A percentile compares a stretch with the other conserved stretches of the same genome.
Evolutionary conservation across 2,329 filamentous ascomycete species (phyloP).

Genomic region (Arthrinium puccinioides): DNA sequence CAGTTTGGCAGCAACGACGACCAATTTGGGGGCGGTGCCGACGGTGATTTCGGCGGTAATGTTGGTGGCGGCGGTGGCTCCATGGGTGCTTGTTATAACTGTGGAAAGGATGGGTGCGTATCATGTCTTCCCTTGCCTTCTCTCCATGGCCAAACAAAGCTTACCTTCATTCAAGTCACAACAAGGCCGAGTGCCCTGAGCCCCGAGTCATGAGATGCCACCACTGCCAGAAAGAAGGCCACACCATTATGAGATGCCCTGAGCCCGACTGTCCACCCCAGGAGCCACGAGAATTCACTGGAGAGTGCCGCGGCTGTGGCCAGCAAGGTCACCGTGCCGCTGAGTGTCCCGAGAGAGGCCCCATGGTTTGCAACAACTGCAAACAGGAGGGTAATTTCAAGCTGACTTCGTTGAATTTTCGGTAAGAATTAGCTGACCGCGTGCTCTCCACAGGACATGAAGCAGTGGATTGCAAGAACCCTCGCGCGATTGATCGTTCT

Average conservation of each 20-base stretch:
- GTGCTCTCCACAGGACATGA: constrained; percentile 41
- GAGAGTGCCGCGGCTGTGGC: constrained; percentile 43
- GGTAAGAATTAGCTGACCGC: neutral
- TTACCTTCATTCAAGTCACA: constrained; percentile 50
- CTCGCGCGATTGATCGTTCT: constrained; percentile 50
- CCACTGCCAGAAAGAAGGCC: constrained; percentile 43
- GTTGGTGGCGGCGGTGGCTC: constrained; percentile 16
- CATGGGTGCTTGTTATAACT: constrained; percentile 50
- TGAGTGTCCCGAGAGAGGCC: constrained; percentile 55
- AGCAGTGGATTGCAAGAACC: constrained; percentile 47
- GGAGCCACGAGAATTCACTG: constrained; percentile 25
- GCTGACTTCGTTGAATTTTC: no score
- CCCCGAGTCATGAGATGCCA: constrained; percentile 36
- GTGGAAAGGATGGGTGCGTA: constrained; percentile 42
- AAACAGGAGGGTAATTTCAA: constrained; percentile 44
- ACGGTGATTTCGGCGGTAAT: constrained; percentile 10
- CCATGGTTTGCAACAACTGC: constrained; percentile 54
- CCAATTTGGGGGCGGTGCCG: constrained; percentile 8
- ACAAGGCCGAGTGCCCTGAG: constrained; percentile 55
- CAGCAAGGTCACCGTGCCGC: constrained; percentile 47
- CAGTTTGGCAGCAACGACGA: constrained; percentile 9
- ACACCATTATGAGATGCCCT: constrained; percentile 25
- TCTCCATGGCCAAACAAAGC: no score
- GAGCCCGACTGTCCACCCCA: constrained; percentile 15
- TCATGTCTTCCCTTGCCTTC: constrained; percentile 7